phyloP scores from a whole-genome alignment of 2,329 filamentous ascomycete species.

The Fusarium hainanense region DNA sequence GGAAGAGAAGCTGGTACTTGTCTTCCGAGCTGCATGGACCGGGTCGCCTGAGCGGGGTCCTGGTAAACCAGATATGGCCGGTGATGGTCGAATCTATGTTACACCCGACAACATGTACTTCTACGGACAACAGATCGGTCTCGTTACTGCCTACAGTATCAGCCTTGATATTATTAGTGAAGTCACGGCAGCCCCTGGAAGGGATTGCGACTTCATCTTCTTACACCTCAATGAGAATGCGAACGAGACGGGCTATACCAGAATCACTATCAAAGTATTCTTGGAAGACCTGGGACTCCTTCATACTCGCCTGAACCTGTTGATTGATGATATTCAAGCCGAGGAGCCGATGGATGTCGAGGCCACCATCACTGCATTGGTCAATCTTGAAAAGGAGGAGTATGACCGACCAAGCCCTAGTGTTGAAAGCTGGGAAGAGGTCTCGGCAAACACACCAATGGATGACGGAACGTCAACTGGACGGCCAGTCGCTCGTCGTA shows the following conservation, averaged over 20 bases:
- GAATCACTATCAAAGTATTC: constrained; percentile 92
- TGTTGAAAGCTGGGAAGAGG: constrained; percentile 91
- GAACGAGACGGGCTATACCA: constrained; percentile 72
- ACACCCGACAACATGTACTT: constrained; percentile 92
- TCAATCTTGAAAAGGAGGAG: constrained; percentile 77
- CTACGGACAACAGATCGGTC: constrained; percentile 92
- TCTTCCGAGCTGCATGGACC: constrained; percentile 91
- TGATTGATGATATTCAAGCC: constrained; percentile 82
- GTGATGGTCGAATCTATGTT: constrained; percentile 83
- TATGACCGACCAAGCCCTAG: constrained; percentile 73
- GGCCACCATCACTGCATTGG: constrained; percentile 76
- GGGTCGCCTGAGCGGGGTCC: constrained; percentile 60
- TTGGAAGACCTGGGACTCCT: constrained; percentile 86
- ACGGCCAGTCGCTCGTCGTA: constrained; percentile 48
- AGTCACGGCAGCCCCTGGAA: constrained; percentile 88
- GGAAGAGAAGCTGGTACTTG: constrained; percentile 86
- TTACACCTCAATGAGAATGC: constrained; percentile 76
- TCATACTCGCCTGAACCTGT: constrained; percentile 83
- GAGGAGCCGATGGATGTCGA: constrained; percentile 76
- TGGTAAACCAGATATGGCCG: constrained; percentile 61
- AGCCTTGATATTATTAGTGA: constrained; percentile 82
- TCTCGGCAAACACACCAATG: constrained; percentile 71
- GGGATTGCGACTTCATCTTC: constrained; percentile 93
- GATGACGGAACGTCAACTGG: constrained; percentile 61
- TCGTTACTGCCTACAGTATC: constrained; percentile 85